Base-by-base conservation (phyloP, 2,329 filamentous ascomycete species). In the Scedosporium minutisporum region DNA sequence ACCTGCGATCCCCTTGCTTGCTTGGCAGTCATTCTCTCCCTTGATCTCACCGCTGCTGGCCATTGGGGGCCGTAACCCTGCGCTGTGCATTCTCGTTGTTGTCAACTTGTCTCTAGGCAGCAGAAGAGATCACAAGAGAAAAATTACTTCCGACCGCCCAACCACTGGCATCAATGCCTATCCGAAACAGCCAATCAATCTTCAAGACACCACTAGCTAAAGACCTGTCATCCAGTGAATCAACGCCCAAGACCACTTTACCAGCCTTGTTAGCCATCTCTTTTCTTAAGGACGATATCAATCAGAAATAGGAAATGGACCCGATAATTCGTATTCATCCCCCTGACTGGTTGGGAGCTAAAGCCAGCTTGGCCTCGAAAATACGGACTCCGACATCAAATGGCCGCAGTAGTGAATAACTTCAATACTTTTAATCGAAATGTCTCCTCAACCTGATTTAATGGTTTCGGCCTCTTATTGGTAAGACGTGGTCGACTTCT, bases 131-230 rank as follows among this genome's bases (percentile, higher is more conserved):
- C 33, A 38, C 33, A 38, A 38, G 33, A 14, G 12, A 10, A 38
- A 38, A 38, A 38, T 14, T 38, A 38, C 33, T 14, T 38, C 33
- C 33, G 33, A 38, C 33, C 12, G 33, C 33, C 55, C 9, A 58
- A 38, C 55, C 27, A 33, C 16, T 23, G 55, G 55, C 55, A 18
- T 10, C 55, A 58, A 33, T 58, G 33, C 55, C 27, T 41, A 58
- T 33, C 55, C 55, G 55, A 58, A 58, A 58, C 55, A 58, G 12
- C 55, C 55, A 58, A 58, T 58, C 55, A 58, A 58, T 41, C 55
- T 33, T 33, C 55, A 42, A 42, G 57, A 59, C 57, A 59, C 57
- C 33, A 18, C 57, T 59, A 55, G 51, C 18, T 23, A 55, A 23
- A 59, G 41, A 41, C 29, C 18, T 23, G 51, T 41, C 27, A 25